Evolutionary conservation across 805 yeast species (phyloP).

Genomic region (Pichia gijzeniarum): DNA sequence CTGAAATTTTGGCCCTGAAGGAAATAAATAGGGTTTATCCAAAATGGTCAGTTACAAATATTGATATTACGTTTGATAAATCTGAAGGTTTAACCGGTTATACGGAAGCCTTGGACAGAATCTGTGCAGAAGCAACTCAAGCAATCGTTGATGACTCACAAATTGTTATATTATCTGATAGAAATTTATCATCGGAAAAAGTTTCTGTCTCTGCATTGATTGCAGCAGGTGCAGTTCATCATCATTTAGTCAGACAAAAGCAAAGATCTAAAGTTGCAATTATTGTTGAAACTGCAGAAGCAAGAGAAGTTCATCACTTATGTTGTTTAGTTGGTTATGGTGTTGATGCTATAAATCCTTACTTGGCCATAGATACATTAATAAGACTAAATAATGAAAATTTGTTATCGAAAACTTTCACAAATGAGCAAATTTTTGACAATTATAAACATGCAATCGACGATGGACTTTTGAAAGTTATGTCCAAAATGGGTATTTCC

Average conservation of each 20-base stretch:
- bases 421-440: constrained; percentile 54
- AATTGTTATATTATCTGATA: constrained; percentile 73
- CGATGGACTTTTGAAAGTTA: constrained; percentile 89
- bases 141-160: constrained; percentile 74
- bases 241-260: constrained; percentile 90
- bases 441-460: constrained; percentile 84
- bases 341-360: constrained; percentile 94
- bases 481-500: constrained; percentile 99
- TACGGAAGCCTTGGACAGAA: constrained; percentile 73
- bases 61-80: constrained; percentile 86
- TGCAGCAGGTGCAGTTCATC: constrained; percentile 97
- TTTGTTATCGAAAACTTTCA: constrained; percentile 49
- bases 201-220: constrained; percentile 81
- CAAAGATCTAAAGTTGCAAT: constrained; percentile 94
- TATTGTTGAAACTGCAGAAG: constrained; percentile 91
- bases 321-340: constrained; percentile 95
- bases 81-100: constrained; percentile 83
- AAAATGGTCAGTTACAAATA: constrained; percentile 72
- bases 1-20: constrained; percentile 68
- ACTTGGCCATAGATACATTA: constrained; percentile 84
- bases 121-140: constrained; percentile 80
- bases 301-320: constrained; percentile 94
- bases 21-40: constrained; percentile 74
- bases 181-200: constrained; percentile 49
- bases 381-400: constrained; percentile 79